Percentiles rank a stretch among this genome's conserved stretches.
phyloP scores from a whole-genome alignment of 2,329 filamentous ascomycete genomes.

The Colletotrichum trifolii region DNA sequence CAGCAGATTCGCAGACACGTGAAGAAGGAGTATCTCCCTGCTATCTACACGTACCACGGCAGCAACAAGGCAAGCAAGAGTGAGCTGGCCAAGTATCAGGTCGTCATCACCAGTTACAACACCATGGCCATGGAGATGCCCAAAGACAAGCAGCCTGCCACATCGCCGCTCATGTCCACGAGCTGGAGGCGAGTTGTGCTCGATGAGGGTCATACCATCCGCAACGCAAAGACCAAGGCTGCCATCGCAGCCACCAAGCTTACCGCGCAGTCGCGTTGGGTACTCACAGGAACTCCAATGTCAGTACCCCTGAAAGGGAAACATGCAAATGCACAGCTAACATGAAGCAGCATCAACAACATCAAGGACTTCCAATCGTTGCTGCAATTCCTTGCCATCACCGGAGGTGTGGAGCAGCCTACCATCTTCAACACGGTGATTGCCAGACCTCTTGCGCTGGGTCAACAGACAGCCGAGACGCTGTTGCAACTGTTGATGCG shows the following conservation, averaged over 20 bases:
- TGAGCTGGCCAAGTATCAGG: slow-evolving; percentile 74
- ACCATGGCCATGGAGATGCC: slow-evolving; percentile 72
- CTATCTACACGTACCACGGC: slow-evolving; percentile 81
- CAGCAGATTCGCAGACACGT: slow-evolving; percentile 82
- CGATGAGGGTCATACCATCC: slow-evolving; percentile 85
- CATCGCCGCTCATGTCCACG: slow-evolving; percentile 52
- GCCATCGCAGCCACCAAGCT: slow-evolving; percentile 76
- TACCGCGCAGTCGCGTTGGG: slow-evolving; percentile 79
- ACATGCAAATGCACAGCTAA: slow-evolving; percentile 9
- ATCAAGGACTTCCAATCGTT: slow-evolving; percentile 85
- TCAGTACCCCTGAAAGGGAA: slow-evolving; percentile 44
- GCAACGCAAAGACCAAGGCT: slow-evolving; percentile 80
- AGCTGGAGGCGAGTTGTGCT: slow-evolving; percentile 84
- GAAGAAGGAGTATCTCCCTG: slow-evolving; percentile 69
- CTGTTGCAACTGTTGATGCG: slow-evolving; percentile 82
- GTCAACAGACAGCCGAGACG: slow-evolving; percentile 67
- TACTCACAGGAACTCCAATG: slow-evolving; percentile 84
- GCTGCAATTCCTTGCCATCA: slow-evolving; percentile 79
- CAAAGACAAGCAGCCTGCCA: neutral
- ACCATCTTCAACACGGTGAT: slow-evolving; percentile 80
- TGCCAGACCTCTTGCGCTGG: slow-evolving; percentile 72
- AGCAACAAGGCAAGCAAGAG: slow-evolving; percentile 63
- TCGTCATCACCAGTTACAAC: slow-evolving; percentile 88
- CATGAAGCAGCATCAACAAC: slow-evolving; percentile 70
- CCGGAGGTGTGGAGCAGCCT: slow-evolving; percentile 78